Evolutionary conservation across 192 early-diverging fungal genomes (phyloP).

Genomic region (Chytriomyces sp.): DNA sequence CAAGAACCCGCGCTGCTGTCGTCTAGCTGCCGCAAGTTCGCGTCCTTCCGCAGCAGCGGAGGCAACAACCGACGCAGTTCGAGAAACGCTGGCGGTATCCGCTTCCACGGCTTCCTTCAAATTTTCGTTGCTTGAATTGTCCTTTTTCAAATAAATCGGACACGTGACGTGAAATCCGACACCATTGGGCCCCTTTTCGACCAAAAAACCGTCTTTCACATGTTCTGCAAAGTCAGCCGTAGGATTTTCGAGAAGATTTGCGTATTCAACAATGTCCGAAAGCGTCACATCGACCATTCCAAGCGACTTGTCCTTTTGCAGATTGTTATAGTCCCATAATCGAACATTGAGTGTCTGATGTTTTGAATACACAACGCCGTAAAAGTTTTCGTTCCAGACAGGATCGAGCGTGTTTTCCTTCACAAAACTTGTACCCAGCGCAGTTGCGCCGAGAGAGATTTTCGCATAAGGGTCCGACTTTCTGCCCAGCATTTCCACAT

Average conservation of each 20-base stretch:
- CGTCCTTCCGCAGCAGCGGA: background rate
- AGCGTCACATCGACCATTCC: conserved; percentile 63
- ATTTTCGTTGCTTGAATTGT: background rate
- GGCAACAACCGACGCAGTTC: background rate
- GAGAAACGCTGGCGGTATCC: background rate
- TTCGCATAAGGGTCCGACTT: conserved; percentile 94
- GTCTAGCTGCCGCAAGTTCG: background rate
- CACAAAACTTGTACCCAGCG: conserved; percentile 77
- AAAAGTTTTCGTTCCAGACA: conserved; percentile 89
- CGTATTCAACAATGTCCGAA: conserved; percentile 33
- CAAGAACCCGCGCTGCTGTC: conserved; percentile 23
- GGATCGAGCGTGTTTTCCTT: conserved; percentile 86
- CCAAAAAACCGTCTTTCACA: conserved; percentile 49
- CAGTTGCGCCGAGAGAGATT: conserved; percentile 64
- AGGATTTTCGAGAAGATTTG: background rate
- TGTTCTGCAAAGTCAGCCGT: conserved; percentile 29
- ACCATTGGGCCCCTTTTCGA: conserved; percentile 10
- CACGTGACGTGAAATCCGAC: background rate
- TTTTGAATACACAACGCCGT: conserved; percentile 79
- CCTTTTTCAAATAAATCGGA: conserved; percentile 48
- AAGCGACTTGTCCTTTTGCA: conserved; percentile 83
- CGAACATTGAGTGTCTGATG: conserved; percentile 77
- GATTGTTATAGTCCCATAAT: conserved; percentile 87
- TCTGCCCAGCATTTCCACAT: conserved; percentile 76
- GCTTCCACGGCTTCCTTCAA: background rate